phyloP scores from a whole-genome alignment of 768 basidiomycete genomes.

The Lactarius indigo region DNA sequence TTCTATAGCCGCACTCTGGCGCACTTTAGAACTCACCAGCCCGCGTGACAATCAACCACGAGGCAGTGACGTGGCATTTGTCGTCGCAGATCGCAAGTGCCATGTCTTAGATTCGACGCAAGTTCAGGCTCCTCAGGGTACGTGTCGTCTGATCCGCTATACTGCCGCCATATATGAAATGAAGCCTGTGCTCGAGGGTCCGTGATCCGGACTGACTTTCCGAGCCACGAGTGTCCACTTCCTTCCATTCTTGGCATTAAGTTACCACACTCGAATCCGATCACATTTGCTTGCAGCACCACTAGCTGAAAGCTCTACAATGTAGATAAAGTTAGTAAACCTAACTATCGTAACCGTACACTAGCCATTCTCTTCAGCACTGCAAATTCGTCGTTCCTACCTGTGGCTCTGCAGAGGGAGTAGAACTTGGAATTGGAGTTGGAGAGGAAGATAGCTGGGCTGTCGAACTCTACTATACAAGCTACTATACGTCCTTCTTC shows the following conservation, averaged over 20 bases:
- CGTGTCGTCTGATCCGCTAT: neutral
- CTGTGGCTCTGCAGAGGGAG: constrained; percentile 67
- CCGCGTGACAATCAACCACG: neutral
- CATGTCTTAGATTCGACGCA: neutral
- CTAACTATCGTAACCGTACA: neutral
- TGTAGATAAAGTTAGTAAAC: no score
- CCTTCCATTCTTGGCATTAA: no score
- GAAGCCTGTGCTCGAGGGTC: neutral
- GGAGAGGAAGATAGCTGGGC: constrained; percentile 54
- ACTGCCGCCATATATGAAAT: neutral
- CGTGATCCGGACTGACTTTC: neutral
- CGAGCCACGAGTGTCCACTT: no score
- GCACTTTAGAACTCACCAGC: neutral
- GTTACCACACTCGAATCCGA: no score
- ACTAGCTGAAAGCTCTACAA: no score
- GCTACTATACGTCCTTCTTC: constrained; percentile 78
- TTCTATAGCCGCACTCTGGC: neutral
- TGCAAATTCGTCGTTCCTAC: constrained; percentile 68
- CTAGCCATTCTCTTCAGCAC: constrained; percentile 66
- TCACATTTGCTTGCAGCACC: no score
- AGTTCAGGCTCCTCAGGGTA: neutral
- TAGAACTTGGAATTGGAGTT: constrained; percentile 61
- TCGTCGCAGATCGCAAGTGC: neutral
- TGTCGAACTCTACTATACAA: constrained; percentile 76
- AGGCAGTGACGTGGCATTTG: neutral